Evolutionary conservation across 306 rosid genomes (phyloP).

Genomic region (Vicia sativa): DNA sequence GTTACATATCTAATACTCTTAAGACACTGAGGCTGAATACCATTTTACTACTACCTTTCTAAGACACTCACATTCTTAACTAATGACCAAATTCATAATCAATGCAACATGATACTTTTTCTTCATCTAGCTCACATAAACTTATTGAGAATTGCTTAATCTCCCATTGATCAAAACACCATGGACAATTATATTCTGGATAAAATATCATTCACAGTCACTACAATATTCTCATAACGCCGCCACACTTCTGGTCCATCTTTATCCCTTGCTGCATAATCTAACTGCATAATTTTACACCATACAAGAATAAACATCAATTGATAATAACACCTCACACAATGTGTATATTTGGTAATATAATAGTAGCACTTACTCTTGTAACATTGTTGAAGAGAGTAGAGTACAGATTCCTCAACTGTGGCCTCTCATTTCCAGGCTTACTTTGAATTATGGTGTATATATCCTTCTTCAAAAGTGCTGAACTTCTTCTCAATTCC

Average conservation of each 20-base stretch:
- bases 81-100: too few species aligned
- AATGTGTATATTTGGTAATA: neutral
- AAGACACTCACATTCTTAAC: too few species aligned
- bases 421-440: constrained; percentile 67
- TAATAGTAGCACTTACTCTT: constrained; percentile 39
- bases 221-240: constrained; percentile 62
- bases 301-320: constrained; percentile 29
- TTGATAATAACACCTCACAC: too few species aligned
- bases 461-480: constrained; percentile 59
- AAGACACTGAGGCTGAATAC: too few species aligned
- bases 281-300: constrained; percentile 58
- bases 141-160: constrained; percentile 12
- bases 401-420: constrained; percentile 66
- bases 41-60: too few species aligned
- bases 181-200: constrained; percentile 48
- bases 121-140: too few species aligned
- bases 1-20: too few species aligned
- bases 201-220: constrained; percentile 57
- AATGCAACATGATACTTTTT: too few species aligned
- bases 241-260: constrained; percentile 59
- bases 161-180: constrained; percentile 7
- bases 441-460: constrained; percentile 64
- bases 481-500: constrained; percentile 54
- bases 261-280: constrained; percentile 81
- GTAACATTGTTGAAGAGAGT: constrained; percentile 62